A percentile compares a stretch with the other conserved stretches of the same genome.
Conservation (phyloP, 2,329 filamentous ascomycete species). For the Pseudopyrenochaeta lycopersici region DNA sequence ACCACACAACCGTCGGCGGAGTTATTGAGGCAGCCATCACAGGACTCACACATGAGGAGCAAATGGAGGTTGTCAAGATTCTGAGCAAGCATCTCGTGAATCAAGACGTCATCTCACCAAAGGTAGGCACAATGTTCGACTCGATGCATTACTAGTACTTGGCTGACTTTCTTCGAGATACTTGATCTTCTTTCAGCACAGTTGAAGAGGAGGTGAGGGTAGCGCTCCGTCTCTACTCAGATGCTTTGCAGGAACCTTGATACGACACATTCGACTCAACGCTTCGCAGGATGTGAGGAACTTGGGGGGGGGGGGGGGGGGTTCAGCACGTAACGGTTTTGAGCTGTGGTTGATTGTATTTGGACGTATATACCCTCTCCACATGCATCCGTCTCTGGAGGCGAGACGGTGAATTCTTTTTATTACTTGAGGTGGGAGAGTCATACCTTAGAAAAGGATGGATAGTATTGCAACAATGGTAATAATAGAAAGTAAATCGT, state of each 20-base stretch:
- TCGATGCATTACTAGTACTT: too few species aligned
- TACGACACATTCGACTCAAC: too few species aligned
- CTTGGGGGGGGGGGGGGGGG: too few species aligned
- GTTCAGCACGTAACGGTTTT: too few species aligned
- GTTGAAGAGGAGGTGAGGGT: slow-evolving; percentile 30
- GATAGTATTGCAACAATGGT: neutral
- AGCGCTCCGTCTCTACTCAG: neutral
- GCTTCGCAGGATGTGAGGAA: too few species aligned
- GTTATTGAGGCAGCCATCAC: slow-evolving; percentile 93
- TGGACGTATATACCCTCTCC: slow-evolving; percentile 3
- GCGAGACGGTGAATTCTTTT: neutral
- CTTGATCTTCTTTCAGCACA: slow-evolving; percentile 35
- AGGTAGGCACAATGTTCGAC: slow-evolving; percentile 51
- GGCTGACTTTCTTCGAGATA: slow-evolving; percentile 20
- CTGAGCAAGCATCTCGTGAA: slow-evolving; percentile 71
- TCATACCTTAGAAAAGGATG: too few species aligned
- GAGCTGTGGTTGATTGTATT: neutral
- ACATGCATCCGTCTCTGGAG: neutral
- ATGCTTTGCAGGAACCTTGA: too few species aligned
- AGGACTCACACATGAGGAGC: slow-evolving; percentile 85
- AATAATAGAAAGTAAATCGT: neutral
- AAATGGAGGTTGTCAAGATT: slow-evolving; percentile 78
- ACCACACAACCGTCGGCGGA: slow-evolving; percentile 84
- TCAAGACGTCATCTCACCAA: slow-evolving; percentile 65
- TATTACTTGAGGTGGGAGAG: neutral